A percentile compares a stretch with the other conserved stretches of the same genome.
Conservation (phyloP, 73 alveolate species). For the Breviolum minutum region DNA sequence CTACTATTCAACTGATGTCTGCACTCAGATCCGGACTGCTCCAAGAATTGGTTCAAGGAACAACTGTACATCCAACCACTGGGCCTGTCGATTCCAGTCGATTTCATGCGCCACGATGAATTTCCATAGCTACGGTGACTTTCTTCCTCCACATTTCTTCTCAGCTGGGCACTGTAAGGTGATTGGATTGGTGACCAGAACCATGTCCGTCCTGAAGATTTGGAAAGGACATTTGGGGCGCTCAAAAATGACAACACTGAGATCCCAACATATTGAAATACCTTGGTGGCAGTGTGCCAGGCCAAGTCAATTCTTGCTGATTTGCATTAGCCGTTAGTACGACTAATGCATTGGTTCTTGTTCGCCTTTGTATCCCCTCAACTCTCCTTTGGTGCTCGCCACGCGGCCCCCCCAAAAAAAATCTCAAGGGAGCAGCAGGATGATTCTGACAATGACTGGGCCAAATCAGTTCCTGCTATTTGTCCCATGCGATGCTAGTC, state of each 20-base stretch:
- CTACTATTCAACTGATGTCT: too few relatives aligned
- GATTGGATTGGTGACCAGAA: conserved; percentile 70
- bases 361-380: too few relatives aligned
- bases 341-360: too few relatives aligned
- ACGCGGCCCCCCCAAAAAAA: too few relatives aligned
- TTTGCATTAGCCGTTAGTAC: too few relatives aligned
- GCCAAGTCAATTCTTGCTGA: too few relatives aligned
- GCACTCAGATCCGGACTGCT: conserved; percentile 47
- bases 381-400: too few relatives aligned
- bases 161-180: conserved; percentile 96
- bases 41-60: conserved; percentile 99
- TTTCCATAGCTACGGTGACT: not conserved
- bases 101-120: not conserved
- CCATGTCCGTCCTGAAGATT: conserved; percentile 14
- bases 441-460: too few relatives aligned
- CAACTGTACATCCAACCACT: conserved; percentile 99
- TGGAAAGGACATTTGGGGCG: too few relatives aligned
- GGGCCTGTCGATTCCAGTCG: conserved; percentile 14
- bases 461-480: too few relatives aligned
- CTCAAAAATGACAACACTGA: not conserved
- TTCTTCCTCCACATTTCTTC: not conserved
- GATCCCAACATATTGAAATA: conserved; percentile 57
- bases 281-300: not conserved
- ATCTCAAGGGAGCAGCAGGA: too few relatives aligned
- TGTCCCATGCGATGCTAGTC: too few relatives aligned